Base-by-base conservation (phyloP, 495 filamentous ascomycete genomes). In the Neurospora hispaniola region DNA sequence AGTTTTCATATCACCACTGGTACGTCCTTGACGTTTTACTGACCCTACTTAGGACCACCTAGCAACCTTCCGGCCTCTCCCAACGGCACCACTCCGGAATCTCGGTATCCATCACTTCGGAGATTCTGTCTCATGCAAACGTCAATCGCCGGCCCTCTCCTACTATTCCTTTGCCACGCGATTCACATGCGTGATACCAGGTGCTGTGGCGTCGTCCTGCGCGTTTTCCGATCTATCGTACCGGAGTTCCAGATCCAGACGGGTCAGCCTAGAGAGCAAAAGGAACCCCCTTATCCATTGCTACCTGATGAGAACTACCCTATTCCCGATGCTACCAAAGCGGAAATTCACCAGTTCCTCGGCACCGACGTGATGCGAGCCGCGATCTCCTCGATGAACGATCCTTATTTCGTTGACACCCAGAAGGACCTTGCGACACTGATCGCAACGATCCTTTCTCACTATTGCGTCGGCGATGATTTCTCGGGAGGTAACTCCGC, bases 331-430 rank as follows among this genome's bases (percentile, higher is more conserved):
- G 77, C 76, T 0, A 82, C 82, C 5, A 87, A 87, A 1, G 78
- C 87, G 3, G 90, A 90, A 42, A 94, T 98, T 72, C 91, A 94
- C 74, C 94, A 98, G 78, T 99, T 96, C 76, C 94, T 98, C 76
- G 91, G 86, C 72, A 90, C 88, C 39, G 93, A 97, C 73, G 93
- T 95, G 5, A 85, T 96, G 31, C 91, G 90, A 82, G 89, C 92
- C 0, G 92, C 90, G 74, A 92, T 97, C 80, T 91, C 93, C 27
- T 95, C 92, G 16, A 87, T 99, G 41, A 91, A 98, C 80, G 96
- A 98, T 71, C 89, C 93, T 1, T 98, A 98, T 78, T 98, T 98
- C 76, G 94, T 97, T 48, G 96, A 99, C 72, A 88, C 94, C 77
- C 96, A 99, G 77, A 96, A 94, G 80, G 96, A 98, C 43, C 87